Evolutionary conservation across 164 flowering plant species (phyloP).

Genomic region (Euptelea pleiosperma): DNA sequence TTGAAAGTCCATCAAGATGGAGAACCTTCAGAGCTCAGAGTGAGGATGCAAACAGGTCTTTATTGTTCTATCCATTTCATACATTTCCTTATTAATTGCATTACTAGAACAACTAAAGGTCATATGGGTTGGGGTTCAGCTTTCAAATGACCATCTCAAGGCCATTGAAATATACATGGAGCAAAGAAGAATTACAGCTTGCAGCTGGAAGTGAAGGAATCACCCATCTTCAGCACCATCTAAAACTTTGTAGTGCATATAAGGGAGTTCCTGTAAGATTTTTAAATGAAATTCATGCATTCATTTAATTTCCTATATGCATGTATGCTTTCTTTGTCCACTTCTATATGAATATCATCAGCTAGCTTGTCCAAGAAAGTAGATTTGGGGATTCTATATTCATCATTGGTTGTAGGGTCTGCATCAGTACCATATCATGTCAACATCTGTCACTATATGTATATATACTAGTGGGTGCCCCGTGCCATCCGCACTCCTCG

Average conservation of each 20-base stretch:
- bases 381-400: background rate
- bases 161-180: slow-evolving; percentile 45
- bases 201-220: slow-evolving; percentile 54
- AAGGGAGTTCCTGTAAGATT: slow-evolving; percentile 60
- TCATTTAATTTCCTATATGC: background rate
- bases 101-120: background rate
- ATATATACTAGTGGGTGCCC: no score
- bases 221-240: slow-evolving; percentile 42
- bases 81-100: background rate
- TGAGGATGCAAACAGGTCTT: slow-evolving; percentile 27
- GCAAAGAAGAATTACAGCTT: slow-evolving; percentile 51
- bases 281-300: background rate
- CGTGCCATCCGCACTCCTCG: no score
- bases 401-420: background rate
- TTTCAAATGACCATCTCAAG: slow-evolving; percentile 20
- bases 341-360: background rate
- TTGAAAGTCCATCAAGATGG: slow-evolving; percentile 21
- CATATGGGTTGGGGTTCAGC: slow-evolving; percentile 2
- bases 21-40: slow-evolving; percentile 18
- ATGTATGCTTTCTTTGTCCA: background rate
- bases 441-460: background rate
- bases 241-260: slow-evolving; percentile 69
- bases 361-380: background rate
- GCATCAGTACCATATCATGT: background rate
- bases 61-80: background rate